Evolutionary conservation across 2,329 filamentous ascomycete species (phyloP).

Genomic region (Bipolaris oryzae): DNA sequence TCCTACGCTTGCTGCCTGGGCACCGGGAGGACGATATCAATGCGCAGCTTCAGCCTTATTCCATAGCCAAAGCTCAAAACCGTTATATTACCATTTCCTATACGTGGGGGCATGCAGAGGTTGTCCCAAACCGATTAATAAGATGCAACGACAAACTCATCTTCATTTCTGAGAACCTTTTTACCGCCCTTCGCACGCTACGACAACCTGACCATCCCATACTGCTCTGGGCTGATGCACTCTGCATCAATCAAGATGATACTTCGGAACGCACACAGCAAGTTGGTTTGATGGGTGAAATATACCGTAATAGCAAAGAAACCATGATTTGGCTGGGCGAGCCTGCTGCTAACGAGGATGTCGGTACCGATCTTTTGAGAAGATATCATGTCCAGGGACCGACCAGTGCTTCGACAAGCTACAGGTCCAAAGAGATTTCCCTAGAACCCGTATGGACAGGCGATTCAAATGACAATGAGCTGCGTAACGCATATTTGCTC

Average conservation of each 20-base stretch:
- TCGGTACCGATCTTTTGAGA: background rate
- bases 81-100: slow-evolving; percentile 22
- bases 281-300: slow-evolving; percentile 12
- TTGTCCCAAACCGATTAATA: slow-evolving; percentile 14
- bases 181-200: slow-evolving; percentile 19
- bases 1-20: slow-evolving; percentile 17
- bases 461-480: background rate
- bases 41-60: slow-evolving; percentile 7
- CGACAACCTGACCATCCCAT: slow-evolving; percentile 8
- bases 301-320: slow-evolving; percentile 11
- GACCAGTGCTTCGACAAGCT: no score
- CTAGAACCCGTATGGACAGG: slow-evolving; percentile 3
- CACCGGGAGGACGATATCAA: slow-evolving; percentile 12
- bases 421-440: background rate
- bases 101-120: slow-evolving; percentile 16
- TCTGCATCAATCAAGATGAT: slow-evolving; percentile 12
- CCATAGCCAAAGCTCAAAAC: slow-evolving; percentile 12
- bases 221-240: slow-evolving; percentile 9
- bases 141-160: slow-evolving; percentile 14
- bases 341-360: background rate
- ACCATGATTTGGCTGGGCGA: slow-evolving; percentile 13
- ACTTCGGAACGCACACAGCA: slow-evolving; percentile 6
- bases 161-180: slow-evolving; percentile 21
- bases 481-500: background rate
- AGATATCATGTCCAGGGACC: background rate